Evolutionary conservation across 768 basidiomycete genomes (phyloP), one percentile per base, ranked within the genome.

Genomic region (Suillus spraguei): DNA sequence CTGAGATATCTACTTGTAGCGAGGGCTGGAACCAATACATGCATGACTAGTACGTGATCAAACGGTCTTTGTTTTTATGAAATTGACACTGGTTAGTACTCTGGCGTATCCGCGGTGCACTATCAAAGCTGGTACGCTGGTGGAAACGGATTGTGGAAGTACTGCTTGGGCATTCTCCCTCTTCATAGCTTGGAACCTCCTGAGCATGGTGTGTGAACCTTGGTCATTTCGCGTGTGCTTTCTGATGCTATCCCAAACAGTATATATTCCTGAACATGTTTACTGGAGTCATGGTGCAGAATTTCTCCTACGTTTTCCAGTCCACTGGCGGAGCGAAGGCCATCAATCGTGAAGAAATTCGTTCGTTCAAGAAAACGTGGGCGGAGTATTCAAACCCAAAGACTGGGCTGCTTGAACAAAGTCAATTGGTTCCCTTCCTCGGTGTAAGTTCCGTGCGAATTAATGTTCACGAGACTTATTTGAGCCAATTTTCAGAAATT

Each of bases 11-110:
- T 35, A 20, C 20, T 60, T 66, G 8, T 66, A 95, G 95, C 10
- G 96, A 98, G 74, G 94, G 89, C 0, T 99, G 97, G 97, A 98
- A 98, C 72, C 87, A 90, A 68, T 97, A 90, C 74, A 98, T 98
- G 97, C 96, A 98, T 72, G 93, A 98, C 77, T 97, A 87, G 93
- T 95, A 73, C 71, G 90, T 77, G 7, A 38, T 9, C 13, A 35
- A n/a, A 32, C 7, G 20, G 61, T 36, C 35, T 10, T 42, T 62
- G 35, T 17, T 33, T 9, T 56, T 59, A 20, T 35, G 5, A 38
- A 61, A 8, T 36, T 62, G 4, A 63, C 47, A 39, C 32, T 46
- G 38, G n/a, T 56, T 65, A 97, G 94, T 71, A 82, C 92, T 16
- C 66, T 91, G 33, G 81, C 82, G 0, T 91, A 91, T 69, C 95